Percentiles rank a stretch among this genome's conserved stretches.
Conservation (phyloP, 2,329 filamentous ascomycete genomes). For the Coleophoma cylindrospora region DNA sequence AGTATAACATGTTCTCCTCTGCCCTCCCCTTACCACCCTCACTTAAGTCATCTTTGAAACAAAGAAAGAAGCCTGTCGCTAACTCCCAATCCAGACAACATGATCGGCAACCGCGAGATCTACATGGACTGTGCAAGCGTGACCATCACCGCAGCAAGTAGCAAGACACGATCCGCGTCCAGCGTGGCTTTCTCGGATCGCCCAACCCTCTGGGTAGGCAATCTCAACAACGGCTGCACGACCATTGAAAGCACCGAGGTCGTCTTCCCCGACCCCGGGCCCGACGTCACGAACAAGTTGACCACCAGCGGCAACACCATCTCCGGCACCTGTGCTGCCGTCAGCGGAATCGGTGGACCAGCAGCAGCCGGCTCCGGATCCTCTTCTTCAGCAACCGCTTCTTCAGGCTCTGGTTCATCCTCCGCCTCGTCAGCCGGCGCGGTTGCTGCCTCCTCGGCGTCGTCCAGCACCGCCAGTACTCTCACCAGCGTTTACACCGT, state of each 20-base stretch:
- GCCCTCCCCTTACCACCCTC: too few species aligned
- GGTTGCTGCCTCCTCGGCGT: neutral
- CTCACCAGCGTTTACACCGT: neutral
- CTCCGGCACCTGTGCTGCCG: slow-evolving; percentile 19
- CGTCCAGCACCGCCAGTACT: neutral
- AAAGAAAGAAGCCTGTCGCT: too few species aligned
- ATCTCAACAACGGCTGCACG: slow-evolving; percentile 44
- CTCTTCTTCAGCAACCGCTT: neutral
- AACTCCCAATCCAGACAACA: slow-evolving; percentile 29
- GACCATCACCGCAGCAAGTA: slow-evolving; percentile 32
- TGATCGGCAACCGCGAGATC: slow-evolving; percentile 57
- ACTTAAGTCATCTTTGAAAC: too few species aligned
- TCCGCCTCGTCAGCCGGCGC: neutral
- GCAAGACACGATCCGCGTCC: slow-evolving; percentile 5
- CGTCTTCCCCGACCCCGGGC: slow-evolving; percentile 49
- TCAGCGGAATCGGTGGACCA: slow-evolving; percentile 10
- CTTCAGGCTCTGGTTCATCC: neutral
- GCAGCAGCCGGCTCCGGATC: neutral
- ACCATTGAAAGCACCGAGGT: slow-evolving; percentile 43
- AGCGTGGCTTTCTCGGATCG: slow-evolving; percentile 36
- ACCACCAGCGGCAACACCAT: slow-evolving; percentile 3
- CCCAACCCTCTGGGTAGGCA: slow-evolving; percentile 54
- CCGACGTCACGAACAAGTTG: slow-evolving; percentile 26
- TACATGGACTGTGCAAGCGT: slow-evolving; percentile 64
- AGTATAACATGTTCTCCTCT: too few species aligned